Conservation (phyloP, 176 grass and related monocot genomes). For the Triticum aestivum region IWGSC_CS_RefSeq_v2.1 NC_057794.1:150682761-150683260, state of each 20-base stretch:
- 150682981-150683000: not conserved
- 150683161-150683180: not conserved
- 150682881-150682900: not conserved
- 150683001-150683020: no score
- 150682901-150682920: constrained; percentile 69
- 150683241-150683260: no score
- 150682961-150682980: not conserved
- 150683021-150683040: no score
- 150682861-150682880: not conserved
- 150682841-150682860: not conserved
- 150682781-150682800: constrained; percentile 69
- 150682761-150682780: constrained; percentile 62
- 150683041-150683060: no score
- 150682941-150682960: constrained; percentile 39
- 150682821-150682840: not conserved
- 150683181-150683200: not conserved
- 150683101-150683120: not conserved
- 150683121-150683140: not conserved
- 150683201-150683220: not conserved
- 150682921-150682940: constrained; percentile 66
- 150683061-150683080: no score
- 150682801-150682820: constrained; percentile 18
- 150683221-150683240: not conserved
- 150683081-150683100: no score
- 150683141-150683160: not conserved